Conservation (phyloP, 73 alveolate genomes). For the Tetrahymena malaccensis region DNA sequence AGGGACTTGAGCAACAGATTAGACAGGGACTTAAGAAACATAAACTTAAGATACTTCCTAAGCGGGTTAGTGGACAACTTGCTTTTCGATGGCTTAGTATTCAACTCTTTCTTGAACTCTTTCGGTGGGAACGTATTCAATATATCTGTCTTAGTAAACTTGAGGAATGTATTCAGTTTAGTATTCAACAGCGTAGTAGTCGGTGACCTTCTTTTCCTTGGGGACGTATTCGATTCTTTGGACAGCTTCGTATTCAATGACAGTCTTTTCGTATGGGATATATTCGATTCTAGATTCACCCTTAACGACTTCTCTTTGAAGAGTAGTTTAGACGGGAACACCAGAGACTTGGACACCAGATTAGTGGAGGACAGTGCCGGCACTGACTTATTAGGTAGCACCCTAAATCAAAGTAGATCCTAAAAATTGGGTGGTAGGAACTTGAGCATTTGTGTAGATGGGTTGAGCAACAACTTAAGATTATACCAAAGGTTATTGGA, state of each 20-base stretch:
- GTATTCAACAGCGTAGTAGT: conserved; percentile 38
- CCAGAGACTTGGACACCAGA: background rate
- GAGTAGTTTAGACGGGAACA: background rate
- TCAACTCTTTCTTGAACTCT: conserved; percentile 42
- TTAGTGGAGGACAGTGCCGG: background rate
- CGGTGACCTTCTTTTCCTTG: conserved; percentile 36
- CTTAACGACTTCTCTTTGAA: background rate
- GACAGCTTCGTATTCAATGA: conserved; percentile 36
- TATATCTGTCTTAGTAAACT: conserved; percentile 33
- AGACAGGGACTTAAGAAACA: background rate
- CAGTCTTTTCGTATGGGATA: conserved; percentile 26
- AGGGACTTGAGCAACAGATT: background rate
- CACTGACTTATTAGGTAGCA: background rate
- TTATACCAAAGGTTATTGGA: background rate
- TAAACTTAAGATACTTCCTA: conserved; percentile 13
- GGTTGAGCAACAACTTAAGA: background rate
- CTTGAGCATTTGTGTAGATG: background rate
- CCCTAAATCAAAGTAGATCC: background rate
- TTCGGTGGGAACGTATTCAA: conserved; percentile 39
- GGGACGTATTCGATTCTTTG: conserved; percentile 21
- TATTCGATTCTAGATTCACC: conserved; percentile 43
- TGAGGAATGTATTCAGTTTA: conserved; percentile 33
- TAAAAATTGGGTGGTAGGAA: background rate
- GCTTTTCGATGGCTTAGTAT: conserved; percentile 32
- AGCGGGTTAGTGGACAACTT: conserved; percentile 33